A percentile compares a stretch with the other conserved stretches of the same genome.
phyloP scores from a whole-genome alignment of 164 flowering plant genomes.

The Tetrastigma voinierianum region DNA sequence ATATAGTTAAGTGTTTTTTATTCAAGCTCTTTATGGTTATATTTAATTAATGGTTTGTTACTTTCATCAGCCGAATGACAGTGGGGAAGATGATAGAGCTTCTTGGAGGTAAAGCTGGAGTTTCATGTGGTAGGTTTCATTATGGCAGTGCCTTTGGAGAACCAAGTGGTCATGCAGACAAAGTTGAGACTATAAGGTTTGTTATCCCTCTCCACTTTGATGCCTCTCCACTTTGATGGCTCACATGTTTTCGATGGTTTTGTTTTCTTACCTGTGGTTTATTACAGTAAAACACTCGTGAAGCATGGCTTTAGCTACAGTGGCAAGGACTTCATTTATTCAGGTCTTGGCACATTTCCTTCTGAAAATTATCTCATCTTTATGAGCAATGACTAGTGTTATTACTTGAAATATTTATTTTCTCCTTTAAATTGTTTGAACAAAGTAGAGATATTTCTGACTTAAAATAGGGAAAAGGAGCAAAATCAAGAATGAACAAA shows the following conservation, averaged over 20 bases:
- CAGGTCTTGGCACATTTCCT: conserved; percentile 47
- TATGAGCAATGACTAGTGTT: not conserved
- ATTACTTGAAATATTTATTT: too few relatives aligned
- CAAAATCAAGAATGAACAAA: not conserved
- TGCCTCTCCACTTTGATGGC: not conserved
- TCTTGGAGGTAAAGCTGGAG: conserved; percentile 97
- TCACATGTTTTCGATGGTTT: not conserved
- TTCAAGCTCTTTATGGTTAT: not conserved
- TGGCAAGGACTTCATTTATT: conserved; percentile 90
- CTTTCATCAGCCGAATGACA: conserved; percentile 85
- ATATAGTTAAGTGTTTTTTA: too few relatives aligned
- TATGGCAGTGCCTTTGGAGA: conserved; percentile 99
- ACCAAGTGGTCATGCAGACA: conserved; percentile 97
- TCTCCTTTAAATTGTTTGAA: not conserved
- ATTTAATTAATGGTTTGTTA: conserved; percentile 7
- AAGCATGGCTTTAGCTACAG: conserved; percentile 87
- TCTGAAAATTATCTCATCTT: not conserved
- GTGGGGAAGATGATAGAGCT: conserved; percentile 99
- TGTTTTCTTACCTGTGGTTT: not conserved
- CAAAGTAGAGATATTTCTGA: not conserved
- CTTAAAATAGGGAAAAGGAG: not conserved
- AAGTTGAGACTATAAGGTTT: conserved; percentile 88
- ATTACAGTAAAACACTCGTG: conserved; percentile 81
- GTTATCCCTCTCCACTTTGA: not conserved
- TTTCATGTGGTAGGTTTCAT: conserved; percentile 88